Evolutionary conservation across 2,329 filamentous ascomycete genomes (phyloP).

Genomic region (Scedosporium dehoogii): DNA sequence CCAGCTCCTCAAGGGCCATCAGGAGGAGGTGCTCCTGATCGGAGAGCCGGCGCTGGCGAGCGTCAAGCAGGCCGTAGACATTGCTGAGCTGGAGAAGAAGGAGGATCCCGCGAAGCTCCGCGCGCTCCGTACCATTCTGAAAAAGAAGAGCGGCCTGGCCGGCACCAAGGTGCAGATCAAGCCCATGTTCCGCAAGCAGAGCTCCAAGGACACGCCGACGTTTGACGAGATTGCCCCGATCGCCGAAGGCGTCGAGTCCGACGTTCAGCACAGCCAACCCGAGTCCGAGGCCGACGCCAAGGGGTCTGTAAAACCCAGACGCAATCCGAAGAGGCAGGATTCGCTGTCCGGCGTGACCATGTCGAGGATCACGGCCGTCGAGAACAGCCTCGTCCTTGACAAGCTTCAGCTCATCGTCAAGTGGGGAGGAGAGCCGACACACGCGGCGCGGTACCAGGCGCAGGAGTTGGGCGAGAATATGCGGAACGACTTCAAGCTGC

Average conservation of each 20-base stretch:
- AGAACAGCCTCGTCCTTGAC: conserved; percentile 87
- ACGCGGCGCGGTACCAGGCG: conserved; percentile 91
- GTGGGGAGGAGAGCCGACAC: conserved; percentile 96
- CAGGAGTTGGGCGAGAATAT: conserved; percentile 93
- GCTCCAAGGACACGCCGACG: conserved; percentile 45
- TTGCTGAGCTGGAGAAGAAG: conserved; percentile 65
- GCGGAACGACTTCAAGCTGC: conserved; percentile 83
- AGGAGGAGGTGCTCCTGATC: conserved; percentile 90
- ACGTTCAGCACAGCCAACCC: conserved; percentile 16
- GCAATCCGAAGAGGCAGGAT: conserved; percentile 58
- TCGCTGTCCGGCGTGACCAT: conserved; percentile 85
- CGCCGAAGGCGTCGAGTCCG: conserved; percentile 14
- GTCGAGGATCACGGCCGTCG: conserved; percentile 85
- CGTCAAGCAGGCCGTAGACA: conserved; percentile 78
- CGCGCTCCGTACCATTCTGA: conserved; percentile 72
- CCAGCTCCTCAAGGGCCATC: conserved; percentile 84
- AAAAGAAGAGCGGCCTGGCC: conserved; percentile 87
- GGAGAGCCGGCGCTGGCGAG: conserved; percentile 82
- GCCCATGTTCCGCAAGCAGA: conserved; percentile 93
- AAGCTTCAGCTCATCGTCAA: conserved; percentile 98
- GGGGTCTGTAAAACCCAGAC: conserved; percentile 18
- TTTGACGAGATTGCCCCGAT: conserved; percentile 20
- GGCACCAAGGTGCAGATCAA: conserved; percentile 99
- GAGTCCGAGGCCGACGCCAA: neutral
- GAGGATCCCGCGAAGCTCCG: conserved; percentile 86